These are phyloP conservation scores for Fereydounia khargensis DNA, from an alignment of 1,284 basidiomycete species.

Conservation along the genomic window DNA sequence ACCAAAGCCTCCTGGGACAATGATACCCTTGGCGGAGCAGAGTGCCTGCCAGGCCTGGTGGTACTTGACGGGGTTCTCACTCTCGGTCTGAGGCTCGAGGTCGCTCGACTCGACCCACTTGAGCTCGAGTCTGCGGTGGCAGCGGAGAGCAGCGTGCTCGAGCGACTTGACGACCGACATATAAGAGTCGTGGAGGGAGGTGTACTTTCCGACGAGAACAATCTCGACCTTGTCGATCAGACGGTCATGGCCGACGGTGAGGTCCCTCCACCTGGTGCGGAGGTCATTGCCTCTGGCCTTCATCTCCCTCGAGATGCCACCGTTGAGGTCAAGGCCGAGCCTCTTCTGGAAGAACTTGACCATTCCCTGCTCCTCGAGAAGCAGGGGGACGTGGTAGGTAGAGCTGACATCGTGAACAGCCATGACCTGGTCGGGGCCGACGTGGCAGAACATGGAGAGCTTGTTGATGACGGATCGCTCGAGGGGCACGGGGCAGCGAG, in stretches of 20 bases:
- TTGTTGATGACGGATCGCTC: conserved; percentile 85
- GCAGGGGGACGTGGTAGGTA: conserved; percentile 93
- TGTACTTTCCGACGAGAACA: conserved; percentile 96
- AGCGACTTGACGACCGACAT: conserved; percentile 97
- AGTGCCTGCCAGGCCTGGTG: conserved; percentile 93
- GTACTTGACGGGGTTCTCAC: conserved; percentile 78
- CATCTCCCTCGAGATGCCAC: conserved; percentile 65
- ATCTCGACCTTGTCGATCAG: conserved; percentile 88
- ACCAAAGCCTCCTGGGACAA: conserved; percentile 85
- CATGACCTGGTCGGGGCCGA: conserved; percentile 85
- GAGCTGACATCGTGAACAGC: conserved; percentile 95
- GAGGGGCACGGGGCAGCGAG: conserved; percentile 71
- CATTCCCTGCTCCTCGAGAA: conserved; percentile 89
- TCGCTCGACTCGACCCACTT: conserved; percentile 93
- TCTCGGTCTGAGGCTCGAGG: conserved; percentile 77
- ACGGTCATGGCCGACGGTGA: conserved; percentile 84
- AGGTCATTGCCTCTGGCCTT: conserved; percentile 68
- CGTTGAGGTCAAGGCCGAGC: conserved; percentile 69
- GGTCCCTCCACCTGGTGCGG: conserved; percentile 73
- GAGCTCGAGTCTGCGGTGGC: conserved; percentile 67
- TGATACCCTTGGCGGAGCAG: conserved; percentile 69
- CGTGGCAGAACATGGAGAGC: conserved; percentile 99
- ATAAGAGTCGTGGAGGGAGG: conserved; percentile 93
- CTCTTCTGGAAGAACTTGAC: conserved; percentile 79
- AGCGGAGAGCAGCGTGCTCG: conserved; percentile 92